Base-by-base conservation (phyloP, 805 yeast species). In the Metschnikowia lachancei region DNA sequence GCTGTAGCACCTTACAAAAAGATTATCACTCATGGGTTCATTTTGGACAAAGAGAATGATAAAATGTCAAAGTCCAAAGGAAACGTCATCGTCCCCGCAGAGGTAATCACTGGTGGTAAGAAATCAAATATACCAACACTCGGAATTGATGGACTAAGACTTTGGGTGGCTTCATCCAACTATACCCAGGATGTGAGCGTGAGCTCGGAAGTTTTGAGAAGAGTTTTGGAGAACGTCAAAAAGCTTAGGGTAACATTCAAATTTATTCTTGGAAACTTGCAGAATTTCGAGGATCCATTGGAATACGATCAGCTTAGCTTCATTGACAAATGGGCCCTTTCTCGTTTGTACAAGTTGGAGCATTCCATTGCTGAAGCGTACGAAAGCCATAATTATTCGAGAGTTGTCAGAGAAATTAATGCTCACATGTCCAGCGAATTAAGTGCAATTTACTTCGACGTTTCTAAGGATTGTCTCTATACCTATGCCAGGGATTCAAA, bases 31-130 rank as follows among this genome's bases (percentile, higher is more conserved):
- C 99, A 94, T 64, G 99, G 99, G 0, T 94, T 94, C 61, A 85
- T 87, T 0, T 68, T 94, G 49, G 99, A 94, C 67, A 88, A 82
- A 53, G 79, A 83, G 51, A 92, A 94, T 14, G 76, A 77, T 46
- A 94, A 94, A 59, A 92, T 92, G 98, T 91, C 97, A 3, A 94
- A 94, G 61, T 88, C 97, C 0, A 66, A 86, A 32, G 97, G 97
- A 0, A 94, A 94, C 56, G 82, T 82, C 0, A 77, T 91, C 17
- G 62, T 77, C 1, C 98, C 98, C 0, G 58, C 57, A 3, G 81
- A 81, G 30, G 78, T 89, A 8, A 78, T 92, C 30, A 67, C 77
- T 31, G 95, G 95, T 2, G 69, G 76, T 4, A 63, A 66, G 7
- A 68, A 70, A 29, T 70, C 69, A 8, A 51, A 57, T 13, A 55